Evolutionary conservation across 352 stramenopile species (phyloP), one percentile per base, ranked within the genome.

Genomic region (Thalassiosira hispida): DNA sequence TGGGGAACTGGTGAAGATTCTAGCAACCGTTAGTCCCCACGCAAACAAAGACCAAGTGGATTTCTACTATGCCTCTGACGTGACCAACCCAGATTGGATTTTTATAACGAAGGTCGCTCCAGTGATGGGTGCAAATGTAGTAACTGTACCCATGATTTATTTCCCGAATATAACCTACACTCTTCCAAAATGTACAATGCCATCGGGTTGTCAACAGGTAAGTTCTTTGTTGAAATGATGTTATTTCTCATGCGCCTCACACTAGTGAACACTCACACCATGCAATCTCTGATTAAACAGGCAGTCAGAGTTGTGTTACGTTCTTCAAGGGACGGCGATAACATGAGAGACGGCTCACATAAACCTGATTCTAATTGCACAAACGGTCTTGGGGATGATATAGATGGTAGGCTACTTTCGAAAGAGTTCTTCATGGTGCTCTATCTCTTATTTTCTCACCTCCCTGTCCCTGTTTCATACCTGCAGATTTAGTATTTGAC

Each of bases 41-140:
- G 35, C 38, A 1, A 75, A 20, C 0, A 7, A 53, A 31, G 79
- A 86, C 56, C 42, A 33, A 57, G 73, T 83, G 0, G 79, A 83
- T 71, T 86, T 73, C 53, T 86, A 86, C 44, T 79, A 40, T 53
- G 35, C 66, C 12, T 16, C 51, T 2, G 38, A 79, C 65, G 60
- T 61, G 18, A 18, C 60, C 6, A 64, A 70, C 52, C 66, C 66
- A 22, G 14, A 73, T 23, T 86, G 79, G 79, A 70, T n/a, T 20
- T 73, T 71, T 20, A 83, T 86, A 12, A 83, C 73, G 16, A 73
- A 6, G 31, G 73, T 77, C 20, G 23, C 68, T n/a, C 72, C 72
- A 9, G 16, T 51, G 2, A 29, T 0, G 0, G 55, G 52, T 6
- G 59, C 46, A 16, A 47, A 60, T 42, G 16, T 14, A 22, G 2